Evolutionary conservation across 305 asterid species (phyloP).

Genomic region (Fraxinus dipetala): DNA sequence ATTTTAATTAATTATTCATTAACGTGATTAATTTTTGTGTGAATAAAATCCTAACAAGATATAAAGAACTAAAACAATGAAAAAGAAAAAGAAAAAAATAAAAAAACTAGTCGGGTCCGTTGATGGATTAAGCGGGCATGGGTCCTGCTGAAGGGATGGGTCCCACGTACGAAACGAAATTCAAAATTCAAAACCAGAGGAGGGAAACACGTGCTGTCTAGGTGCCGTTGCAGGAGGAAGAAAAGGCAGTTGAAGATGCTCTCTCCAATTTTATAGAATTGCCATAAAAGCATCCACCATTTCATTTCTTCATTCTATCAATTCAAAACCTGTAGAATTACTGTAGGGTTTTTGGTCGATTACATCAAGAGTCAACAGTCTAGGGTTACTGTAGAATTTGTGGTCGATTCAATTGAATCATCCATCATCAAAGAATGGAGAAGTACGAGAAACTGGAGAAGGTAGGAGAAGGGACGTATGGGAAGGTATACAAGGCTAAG

Average conservation of each 20-base stretch:
- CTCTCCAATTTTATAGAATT: background rate
- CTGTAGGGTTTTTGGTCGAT: background rate
- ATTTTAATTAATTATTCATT: too few relatives aligned
- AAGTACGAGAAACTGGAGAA: conserved; percentile 90
- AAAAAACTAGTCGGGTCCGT: background rate
- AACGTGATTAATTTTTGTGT: background rate
- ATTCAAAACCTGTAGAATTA: background rate
- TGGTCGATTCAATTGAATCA: background rate
- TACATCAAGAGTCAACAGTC: background rate
- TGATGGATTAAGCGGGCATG: background rate
- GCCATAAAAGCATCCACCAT: background rate
- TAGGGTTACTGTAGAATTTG: background rate
- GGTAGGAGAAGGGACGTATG: conserved; percentile 97
- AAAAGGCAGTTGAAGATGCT: background rate
- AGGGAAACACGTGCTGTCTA: background rate
- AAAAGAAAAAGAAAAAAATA: too few relatives aligned
- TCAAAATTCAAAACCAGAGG: background rate
- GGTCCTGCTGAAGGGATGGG: background rate
- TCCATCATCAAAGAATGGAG: conserved; percentile 44
- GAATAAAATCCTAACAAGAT: background rate
- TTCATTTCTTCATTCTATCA: background rate
- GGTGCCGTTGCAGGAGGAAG: background rate
- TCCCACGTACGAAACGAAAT: background rate
- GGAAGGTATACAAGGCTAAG: conserved; percentile 93
- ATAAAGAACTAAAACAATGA: background rate